Conservation (phyloP, 2,329 filamentous ascomycete species). For the Fusarium scirpi region DNA sequence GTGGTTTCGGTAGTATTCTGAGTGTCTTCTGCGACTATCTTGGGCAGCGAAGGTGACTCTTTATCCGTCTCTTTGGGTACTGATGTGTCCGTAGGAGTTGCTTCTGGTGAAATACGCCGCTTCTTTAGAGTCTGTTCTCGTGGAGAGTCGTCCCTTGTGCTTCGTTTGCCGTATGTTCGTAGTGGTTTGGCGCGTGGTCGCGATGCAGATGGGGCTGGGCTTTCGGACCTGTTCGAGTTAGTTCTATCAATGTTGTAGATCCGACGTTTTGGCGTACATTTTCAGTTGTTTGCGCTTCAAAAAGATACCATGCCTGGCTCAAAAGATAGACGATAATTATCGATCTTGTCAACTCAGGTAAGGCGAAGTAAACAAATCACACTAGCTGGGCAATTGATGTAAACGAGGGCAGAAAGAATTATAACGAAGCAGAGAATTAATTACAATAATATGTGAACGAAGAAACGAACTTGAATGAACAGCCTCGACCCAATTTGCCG, state of each 20-base stretch:
- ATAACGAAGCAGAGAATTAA: neutral
- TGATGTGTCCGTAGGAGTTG: neutral
- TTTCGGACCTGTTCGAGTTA: slow-evolving; percentile 49
- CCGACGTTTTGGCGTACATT: slow-evolving; percentile 10
- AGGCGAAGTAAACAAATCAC: neutral
- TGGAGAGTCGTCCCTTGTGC: slow-evolving; percentile 44
- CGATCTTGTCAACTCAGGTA: neutral
- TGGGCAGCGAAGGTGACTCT: neutral
- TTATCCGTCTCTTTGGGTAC: neutral
- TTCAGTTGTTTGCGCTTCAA: neutral
- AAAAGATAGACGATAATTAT: neutral
- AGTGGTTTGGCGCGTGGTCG: slow-evolving; percentile 52
- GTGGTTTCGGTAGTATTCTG: neutral
- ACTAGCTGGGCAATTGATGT: rapidly evolving
- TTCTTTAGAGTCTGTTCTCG: slow-evolving; percentile 43
- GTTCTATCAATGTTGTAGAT: rapidly evolving
- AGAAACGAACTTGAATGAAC: neutral
- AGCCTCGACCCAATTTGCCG: neutral
- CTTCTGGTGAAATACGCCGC: slow-evolving; percentile 22
- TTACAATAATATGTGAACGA: neutral
- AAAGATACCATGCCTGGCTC: slow-evolving; percentile 18
- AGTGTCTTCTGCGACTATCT: neutral
- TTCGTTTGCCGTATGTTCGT: slow-evolving; percentile 57
- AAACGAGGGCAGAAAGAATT: neutral
- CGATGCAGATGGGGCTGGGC: slow-evolving; percentile 38